Conservation (phyloP, 495 filamentous ascomycete genomes). For the Articulospora tetracladia region DNA sequence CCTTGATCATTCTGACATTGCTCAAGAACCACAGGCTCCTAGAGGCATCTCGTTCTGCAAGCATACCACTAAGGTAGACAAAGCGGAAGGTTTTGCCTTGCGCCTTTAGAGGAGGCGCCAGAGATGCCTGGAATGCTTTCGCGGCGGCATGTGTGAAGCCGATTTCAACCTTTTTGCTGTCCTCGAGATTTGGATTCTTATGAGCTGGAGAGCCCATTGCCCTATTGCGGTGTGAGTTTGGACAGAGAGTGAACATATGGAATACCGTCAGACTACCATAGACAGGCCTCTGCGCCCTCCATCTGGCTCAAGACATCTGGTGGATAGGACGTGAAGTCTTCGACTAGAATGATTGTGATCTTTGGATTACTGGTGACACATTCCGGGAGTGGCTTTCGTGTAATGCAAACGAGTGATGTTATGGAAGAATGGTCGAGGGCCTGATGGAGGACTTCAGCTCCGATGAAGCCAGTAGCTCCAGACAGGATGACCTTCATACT, state of each 20-base stretch:
- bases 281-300: constrained; percentile 23
- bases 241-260: background rate
- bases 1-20: constrained; percentile 22
- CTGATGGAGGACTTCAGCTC: constrained; percentile 21
- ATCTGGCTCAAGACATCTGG: constrained; percentile 18
- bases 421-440: constrained; percentile 20
- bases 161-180: constrained; percentile 13
- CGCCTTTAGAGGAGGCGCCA: constrained; percentile 14
- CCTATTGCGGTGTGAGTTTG: constrained; percentile 12
- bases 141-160: constrained; percentile 19
- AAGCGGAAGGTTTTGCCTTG: constrained; percentile 24
- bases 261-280: constrained; percentile 24
- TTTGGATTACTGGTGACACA: constrained; percentile 21
- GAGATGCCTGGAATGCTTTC: constrained; percentile 10
- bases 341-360: constrained; percentile 16
- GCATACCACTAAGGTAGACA: constrained; percentile 25
- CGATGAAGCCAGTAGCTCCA: constrained; percentile 25
- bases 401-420: constrained; percentile 23
- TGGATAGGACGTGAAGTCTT: constrained; percentile 25
- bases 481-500: constrained; percentile 27
- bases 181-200: background rate
- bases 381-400: constrained; percentile 20
- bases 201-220: constrained; percentile 18
- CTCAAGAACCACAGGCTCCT: constrained; percentile 20
- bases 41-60: constrained; percentile 18